Evolutionary conservation across 805 yeast species (phyloP), one percentile per base, ranked within the genome.

Genomic region (Kazachstania kunashirensis): DNA sequence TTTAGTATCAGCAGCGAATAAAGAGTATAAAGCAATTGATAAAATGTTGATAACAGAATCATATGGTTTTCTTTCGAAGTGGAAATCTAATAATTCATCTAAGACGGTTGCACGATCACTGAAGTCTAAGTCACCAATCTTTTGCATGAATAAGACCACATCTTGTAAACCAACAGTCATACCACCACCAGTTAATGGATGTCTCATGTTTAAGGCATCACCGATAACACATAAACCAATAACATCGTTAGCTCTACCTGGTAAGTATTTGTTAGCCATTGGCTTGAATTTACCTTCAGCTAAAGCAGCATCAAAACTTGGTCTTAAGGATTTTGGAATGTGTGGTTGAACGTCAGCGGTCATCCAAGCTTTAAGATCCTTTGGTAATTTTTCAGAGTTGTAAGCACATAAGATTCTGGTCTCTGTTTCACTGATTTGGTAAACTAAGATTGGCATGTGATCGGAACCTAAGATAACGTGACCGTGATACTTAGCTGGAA

Each of bases 181-280:
- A 43, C 98, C 98, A 45, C 98, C 98, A 36, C 98, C 98, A 1
- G 97, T 92, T 43, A 92, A 71, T 19, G 98, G 98, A 58, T 92
- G 98, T 57, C 98, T 73, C 96, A 92, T 92, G 59, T 92, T 92
- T 48, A 88, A 68, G 2, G 98, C 84, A 58, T 92, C 98, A 33
- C 98, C 98, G 24, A 92, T 55, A 47, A 89, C 70, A 25, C 92
- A 67, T 32, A 85, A 64, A 10, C 98, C 98, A 9, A 77, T 78
- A 29, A 74, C 68, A 21, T 66, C 66, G 54, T 85, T 88, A 34
- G 68, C 67, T 39, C 73, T 68, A 1, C 96, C 96, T 17, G 94
- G 73, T 34, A 92, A 66, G 61, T 73, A 92, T 48, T 92, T 94
- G 61, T 86, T 88, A 34, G 98, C 97, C 96, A 89, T 89, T 31